Conservation (phyloP, 495 filamentous ascomycete species). For the Penicillium dipodomyicola region DNA sequence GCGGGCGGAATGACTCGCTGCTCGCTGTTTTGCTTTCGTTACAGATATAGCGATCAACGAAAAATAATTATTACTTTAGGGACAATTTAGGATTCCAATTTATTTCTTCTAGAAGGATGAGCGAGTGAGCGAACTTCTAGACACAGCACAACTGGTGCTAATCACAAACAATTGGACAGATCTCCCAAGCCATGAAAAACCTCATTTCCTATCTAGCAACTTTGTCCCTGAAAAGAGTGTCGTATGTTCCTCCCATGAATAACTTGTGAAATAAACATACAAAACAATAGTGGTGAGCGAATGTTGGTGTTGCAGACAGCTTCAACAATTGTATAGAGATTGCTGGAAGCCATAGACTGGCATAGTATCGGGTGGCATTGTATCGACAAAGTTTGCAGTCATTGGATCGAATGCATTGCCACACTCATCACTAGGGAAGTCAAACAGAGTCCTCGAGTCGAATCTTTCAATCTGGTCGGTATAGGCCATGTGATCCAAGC, state of each 20-base stretch:
- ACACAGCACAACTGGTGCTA: background rate
- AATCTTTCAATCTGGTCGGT: background rate
- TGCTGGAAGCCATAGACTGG: background rate
- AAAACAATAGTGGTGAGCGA: background rate
- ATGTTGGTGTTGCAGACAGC: background rate
- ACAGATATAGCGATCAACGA: background rate
- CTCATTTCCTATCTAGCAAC: background rate
- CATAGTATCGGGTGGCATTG: background rate
- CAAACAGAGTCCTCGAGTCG: background rate
- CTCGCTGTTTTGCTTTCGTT: background rate
- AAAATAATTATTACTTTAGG: background rate
- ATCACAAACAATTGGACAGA: background rate
- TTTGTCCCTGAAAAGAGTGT: background rate
- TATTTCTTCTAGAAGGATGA: background rate
- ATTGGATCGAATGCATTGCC: background rate
- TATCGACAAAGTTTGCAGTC: background rate
- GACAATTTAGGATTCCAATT: background rate
- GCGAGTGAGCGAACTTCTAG: background rate
- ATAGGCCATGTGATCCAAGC: background rate
- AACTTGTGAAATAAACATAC: background rate
- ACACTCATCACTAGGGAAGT: background rate
- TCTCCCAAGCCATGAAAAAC: background rate
- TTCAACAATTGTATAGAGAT: background rate
- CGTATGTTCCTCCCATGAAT: background rate
- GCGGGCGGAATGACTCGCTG: conserved; percentile 21